These are phyloP conservation scores for Collybia sordida DNA, from an alignment of 768 basidiomycete species.

Conservation along the genomic window DNA sequence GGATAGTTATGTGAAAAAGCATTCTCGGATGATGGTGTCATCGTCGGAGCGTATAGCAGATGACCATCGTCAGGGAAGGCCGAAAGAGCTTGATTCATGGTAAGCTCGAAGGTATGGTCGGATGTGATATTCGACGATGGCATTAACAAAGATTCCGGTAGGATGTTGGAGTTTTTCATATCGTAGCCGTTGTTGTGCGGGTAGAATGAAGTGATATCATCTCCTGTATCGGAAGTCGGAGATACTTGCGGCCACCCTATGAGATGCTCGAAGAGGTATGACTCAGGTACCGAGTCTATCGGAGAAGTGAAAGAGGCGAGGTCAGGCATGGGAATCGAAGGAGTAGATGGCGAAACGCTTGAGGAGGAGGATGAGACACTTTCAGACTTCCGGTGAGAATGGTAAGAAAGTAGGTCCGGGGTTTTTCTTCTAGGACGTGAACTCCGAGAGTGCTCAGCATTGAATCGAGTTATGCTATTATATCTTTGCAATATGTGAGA, in stretches of 20 bases:
- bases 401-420: slow-evolving; percentile 28
- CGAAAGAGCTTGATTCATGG: slow-evolving; percentile 29
- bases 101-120: slow-evolving; percentile 29
- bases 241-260: slow-evolving; percentile 20
- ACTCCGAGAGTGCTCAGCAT: slow-evolving; percentile 35
- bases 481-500: slow-evolving; percentile 31
- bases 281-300: slow-evolving; percentile 18
- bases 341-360: slow-evolving; percentile 40
- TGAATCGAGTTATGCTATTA: slow-evolving; percentile 52
- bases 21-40: slow-evolving; percentile 2
- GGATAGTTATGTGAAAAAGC: slow-evolving; percentile 5
- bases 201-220: slow-evolving; percentile 16
- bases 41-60: slow-evolving; percentile 11
- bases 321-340: slow-evolving; percentile 24
- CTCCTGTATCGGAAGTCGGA: slow-evolving; percentile 12
- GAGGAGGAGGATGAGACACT: slow-evolving; percentile 38
- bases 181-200: slow-evolving; percentile 14
- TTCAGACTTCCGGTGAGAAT: slow-evolving; percentile 30
- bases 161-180: slow-evolving; percentile 16
- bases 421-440: slow-evolving; percentile 37
- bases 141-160: slow-evolving; percentile 21
- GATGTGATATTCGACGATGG: slow-evolving; percentile 21
- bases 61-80: slow-evolving; percentile 30
- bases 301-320: slow-evolving; percentile 19
- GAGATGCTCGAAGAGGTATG: slow-evolving; percentile 21